Percentiles rank a stretch among this genome's conserved stretches.
These are phyloP conservation scores for Phytophthora colocasiae DNA, from an alignment of 352 stramenopile species.

Conservation along the genomic window DNA sequence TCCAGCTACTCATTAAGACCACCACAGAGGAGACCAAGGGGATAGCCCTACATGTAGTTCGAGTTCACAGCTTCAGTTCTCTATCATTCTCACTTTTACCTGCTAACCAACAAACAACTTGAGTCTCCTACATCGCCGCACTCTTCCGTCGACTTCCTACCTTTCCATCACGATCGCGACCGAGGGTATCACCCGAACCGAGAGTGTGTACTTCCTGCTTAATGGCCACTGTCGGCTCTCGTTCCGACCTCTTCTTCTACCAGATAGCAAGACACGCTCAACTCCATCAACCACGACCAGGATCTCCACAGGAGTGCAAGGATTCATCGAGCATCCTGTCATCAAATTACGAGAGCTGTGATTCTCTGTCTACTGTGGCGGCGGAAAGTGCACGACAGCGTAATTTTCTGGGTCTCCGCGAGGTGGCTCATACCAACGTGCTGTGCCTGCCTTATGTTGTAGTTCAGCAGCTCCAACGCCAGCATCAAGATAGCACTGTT, in stretches of 20 bases:
- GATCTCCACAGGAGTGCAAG: not conserved
- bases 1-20: too few relatives aligned
- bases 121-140: too few relatives aligned
- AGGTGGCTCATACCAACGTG: conserved; percentile 41
- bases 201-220: conserved; percentile 32
- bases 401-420: conserved; percentile 55
- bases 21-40: too few relatives aligned
- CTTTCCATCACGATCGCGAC: conserved; percentile 1
- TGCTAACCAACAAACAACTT: too few relatives aligned
- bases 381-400: conserved; percentile 53
- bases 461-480: conserved; percentile 39
- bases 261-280: conserved; percentile 3
- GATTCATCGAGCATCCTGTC: not conserved
- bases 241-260: conserved; percentile 22
- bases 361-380: conserved; percentile 40
- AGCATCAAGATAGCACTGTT: not conserved
- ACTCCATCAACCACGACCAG: conserved; percentile 10
- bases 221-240: conserved; percentile 35
- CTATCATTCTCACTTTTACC: too few relatives aligned
- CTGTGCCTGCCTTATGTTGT: conserved; percentile 44
- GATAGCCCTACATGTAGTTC: too few relatives aligned
- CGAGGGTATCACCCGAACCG: conserved; percentile 12
- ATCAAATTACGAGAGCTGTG: conserved; percentile 42
- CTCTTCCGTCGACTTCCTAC: too few relatives aligned
- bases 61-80: too few relatives aligned